phyloP scores from a whole-genome alignment of 345 rosid species.

The Aquilaria yunnanensis region DNA sequence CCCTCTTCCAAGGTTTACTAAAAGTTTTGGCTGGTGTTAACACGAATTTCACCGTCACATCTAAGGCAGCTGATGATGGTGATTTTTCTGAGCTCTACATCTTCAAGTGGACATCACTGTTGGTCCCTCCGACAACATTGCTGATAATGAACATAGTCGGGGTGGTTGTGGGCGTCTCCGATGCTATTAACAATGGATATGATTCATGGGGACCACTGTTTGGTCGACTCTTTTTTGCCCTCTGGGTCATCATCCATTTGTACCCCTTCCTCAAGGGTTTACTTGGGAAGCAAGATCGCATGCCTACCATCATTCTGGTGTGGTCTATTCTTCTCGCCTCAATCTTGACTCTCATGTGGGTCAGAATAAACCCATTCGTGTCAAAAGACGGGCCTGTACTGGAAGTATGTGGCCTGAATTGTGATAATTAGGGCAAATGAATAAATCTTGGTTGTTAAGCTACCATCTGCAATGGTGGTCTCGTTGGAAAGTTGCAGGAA shows the following conservation, averaged over 20 bases:
- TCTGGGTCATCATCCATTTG: constrained; percentile 92
- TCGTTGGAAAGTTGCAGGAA: constrained; percentile 11
- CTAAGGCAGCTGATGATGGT: constrained; percentile 94
- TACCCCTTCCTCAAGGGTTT: constrained; percentile 99
- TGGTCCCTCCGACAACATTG: constrained; percentile 85
- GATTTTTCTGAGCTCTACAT: constrained; percentile 89
- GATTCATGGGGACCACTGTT: constrained; percentile 99
- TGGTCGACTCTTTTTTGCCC: constrained; percentile 85
- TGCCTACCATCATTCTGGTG: constrained; percentile 89
- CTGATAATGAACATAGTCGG: constrained; percentile 82
- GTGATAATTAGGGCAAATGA: constrained; percentile 56
- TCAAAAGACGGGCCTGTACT: constrained; percentile 77
- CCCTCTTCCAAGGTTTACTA: constrained; percentile 90
- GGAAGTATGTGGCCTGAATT: constrained; percentile 86
- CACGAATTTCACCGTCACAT: constrained; percentile 94
- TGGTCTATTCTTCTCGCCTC: constrained; percentile 97
- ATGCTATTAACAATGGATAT: constrained; percentile 94
- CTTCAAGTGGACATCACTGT: constrained; percentile 94
- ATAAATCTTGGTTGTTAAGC: constrained; percentile 11
- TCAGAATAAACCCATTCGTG: constrained; percentile 86
- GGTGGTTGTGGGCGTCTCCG: constrained; percentile 86
- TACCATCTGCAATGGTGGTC: constrained; percentile 7
- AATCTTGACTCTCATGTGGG: constrained; percentile 93
- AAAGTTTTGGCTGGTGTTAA: constrained; percentile 93
- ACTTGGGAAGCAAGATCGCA: constrained; percentile 91